phyloP scores from a whole-genome alignment of 768 basidiomycete genomes.

The Leccinum ochraceum region DNA sequence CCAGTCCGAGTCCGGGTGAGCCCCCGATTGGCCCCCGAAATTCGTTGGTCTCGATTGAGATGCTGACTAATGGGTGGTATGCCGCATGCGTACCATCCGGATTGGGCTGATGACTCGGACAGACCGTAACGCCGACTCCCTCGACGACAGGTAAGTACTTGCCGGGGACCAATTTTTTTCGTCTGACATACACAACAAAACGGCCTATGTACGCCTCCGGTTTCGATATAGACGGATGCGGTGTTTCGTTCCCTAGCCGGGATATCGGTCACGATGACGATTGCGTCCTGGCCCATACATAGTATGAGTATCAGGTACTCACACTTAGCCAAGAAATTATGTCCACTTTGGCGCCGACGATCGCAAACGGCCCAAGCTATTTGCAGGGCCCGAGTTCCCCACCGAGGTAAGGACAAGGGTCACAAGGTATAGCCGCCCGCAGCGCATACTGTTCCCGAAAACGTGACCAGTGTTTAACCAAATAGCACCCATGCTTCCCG shows the following conservation, averaged over 20 bases:
- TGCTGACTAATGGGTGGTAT: too few relatives aligned
- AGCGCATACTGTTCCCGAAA: background rate
- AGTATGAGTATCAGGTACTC: background rate
- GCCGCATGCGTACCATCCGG: too few relatives aligned
- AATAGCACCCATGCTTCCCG: background rate
- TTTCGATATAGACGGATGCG: background rate
- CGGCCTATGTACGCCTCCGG: background rate
- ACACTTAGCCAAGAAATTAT: background rate
- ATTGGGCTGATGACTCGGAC: too few relatives aligned
- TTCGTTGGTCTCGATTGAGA: too few relatives aligned
- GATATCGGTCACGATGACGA: background rate
- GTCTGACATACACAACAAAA: too few relatives aligned
- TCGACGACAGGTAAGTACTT: too few relatives aligned
- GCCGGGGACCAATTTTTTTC: too few relatives aligned
- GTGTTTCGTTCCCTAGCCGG: background rate
- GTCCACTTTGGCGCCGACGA: background rate
- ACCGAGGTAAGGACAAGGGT: background rate
- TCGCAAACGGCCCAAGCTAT: background rate
- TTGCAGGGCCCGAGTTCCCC: background rate
- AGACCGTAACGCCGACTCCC: too few relatives aligned
- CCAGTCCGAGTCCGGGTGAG: too few relatives aligned
- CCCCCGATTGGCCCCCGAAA: too few relatives aligned
- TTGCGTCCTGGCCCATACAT: background rate
- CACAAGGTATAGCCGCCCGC: background rate
- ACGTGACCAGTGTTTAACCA: background rate